Base-by-base conservation (phyloP, 306 rosid species). In the Quercus robur region DNA sequence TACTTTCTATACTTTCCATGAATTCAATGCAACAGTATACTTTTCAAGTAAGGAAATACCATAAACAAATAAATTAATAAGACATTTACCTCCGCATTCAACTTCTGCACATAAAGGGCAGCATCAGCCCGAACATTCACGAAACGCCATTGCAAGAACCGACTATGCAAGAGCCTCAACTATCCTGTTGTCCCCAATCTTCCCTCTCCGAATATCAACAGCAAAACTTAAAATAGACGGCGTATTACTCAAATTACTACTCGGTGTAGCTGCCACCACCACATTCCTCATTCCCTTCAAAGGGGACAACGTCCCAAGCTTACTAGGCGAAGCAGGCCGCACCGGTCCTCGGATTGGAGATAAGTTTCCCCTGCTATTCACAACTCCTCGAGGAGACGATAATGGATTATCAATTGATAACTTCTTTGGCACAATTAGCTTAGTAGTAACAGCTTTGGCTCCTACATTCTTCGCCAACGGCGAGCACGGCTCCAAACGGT, bases 51-150 rank as follows among this genome's bases (percentile, higher is more conserved):
- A 57, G 20, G 4, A 57, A 57, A 57, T 64, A 5, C 31, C 31
- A 41, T 20, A 30, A 64, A n/a, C 41, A 30, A 64, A 64, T 61
- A 13, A 12, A 6, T 44, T 1, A 31, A 15, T 30, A 71, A 49
- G 62, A 86, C 71, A 7, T 71, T 75, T 77, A 93, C 99, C 98
- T 96, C 99, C 21, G 97, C 91, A 85, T 88, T 96, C 81, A 85
- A 70, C 74, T 67, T 88, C 87, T 88, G 99, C 38, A 79, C 81
- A 76, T 88, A 85, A 71, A 88, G 89, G 14, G 94, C 54, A 83
- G 85, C 75, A 82, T 86, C 89, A 64, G 89, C 90, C 78, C 90
- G 91, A 56, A 94, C 98, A 76, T 96, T 93, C 20, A 85, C 88
- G 35, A 93, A 91, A 57, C 97, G 91, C 97, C 97, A 93, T 82